A percentile compares a stretch with the other conserved stretches of the same genome.
phyloP scores from a whole-genome alignment of 495 filamentous ascomycete genomes.

The Aspergillus biplanus region DNA sequence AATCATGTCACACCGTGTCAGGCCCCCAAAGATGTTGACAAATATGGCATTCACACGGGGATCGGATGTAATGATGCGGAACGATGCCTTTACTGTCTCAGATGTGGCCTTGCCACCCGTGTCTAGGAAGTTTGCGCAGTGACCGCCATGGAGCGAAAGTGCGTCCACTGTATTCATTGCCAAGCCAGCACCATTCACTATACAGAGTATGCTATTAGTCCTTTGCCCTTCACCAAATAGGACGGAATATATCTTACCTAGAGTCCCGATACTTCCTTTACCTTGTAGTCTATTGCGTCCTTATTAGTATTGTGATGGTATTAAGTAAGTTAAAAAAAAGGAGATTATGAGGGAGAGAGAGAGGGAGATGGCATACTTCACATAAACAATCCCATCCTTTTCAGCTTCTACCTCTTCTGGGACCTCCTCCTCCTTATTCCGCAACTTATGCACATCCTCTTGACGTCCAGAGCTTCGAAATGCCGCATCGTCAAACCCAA shows the following conservation, averaged over 20 bases:
- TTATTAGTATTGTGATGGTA: constrained; percentile 2
- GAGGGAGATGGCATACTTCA: constrained; percentile 48
- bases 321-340: neutral
- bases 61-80: constrained; percentile 73
- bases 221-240: neutral
- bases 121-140: constrained; percentile 82
- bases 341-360: too few species aligned
- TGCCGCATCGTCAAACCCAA: constrained; percentile 81
- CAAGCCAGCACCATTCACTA: constrained; percentile 85
- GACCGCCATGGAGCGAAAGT: constrained; percentile 64
- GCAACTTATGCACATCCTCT: constrained; percentile 60
- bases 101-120: constrained; percentile 89
- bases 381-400: constrained; percentile 73
- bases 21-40: constrained; percentile 89
- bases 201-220: constrained; percentile 2
- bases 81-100: constrained; percentile 79
- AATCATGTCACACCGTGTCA: constrained; percentile 89
- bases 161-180: constrained; percentile 93
- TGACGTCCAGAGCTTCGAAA: constrained; percentile 68
- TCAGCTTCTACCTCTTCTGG: constrained; percentile 67
- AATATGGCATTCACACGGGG: constrained; percentile 72
- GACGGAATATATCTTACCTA: constrained; percentile 41
- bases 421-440: constrained; percentile 55
- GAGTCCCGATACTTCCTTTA: constrained; percentile 65
- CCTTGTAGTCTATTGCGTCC: constrained; percentile 44